Evolutionary conservation across 306 rosid genomes (phyloP).

Genomic region (Crotalaria pallida): DNA sequence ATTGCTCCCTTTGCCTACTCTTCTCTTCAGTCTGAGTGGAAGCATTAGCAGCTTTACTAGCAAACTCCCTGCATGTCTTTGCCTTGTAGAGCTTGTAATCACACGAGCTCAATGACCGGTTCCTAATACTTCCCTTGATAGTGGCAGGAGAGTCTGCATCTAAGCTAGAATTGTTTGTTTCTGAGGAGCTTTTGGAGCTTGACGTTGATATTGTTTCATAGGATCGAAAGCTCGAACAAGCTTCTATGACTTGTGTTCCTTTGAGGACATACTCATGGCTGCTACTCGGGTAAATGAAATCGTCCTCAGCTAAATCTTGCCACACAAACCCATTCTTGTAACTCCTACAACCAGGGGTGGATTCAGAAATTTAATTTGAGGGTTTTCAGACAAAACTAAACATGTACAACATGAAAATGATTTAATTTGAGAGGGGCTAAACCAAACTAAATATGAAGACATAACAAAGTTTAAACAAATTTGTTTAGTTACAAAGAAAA

Average conservation of each 20-base stretch:
- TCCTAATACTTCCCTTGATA: slow-evolving; percentile 25
- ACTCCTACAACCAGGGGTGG: slow-evolving; percentile 26
- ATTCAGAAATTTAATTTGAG: too few species aligned
- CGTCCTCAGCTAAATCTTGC: slow-evolving; percentile 62
- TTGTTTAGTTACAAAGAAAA: slow-evolving; percentile 21
- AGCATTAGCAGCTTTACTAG: slow-evolving; percentile 30
- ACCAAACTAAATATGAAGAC: too few species aligned
- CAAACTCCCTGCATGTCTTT: slow-evolving; percentile 19
- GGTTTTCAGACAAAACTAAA: too few species aligned
- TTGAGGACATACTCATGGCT: slow-evolving; percentile 61
- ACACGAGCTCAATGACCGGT: slow-evolving; percentile 23
- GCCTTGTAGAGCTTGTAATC: slow-evolving; percentile 39
- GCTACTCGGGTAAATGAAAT: slow-evolving; percentile 50
- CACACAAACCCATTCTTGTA: slow-evolving; percentile 64
- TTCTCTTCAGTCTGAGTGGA: slow-evolving; percentile 50
- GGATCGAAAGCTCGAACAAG: slow-evolving; percentile 37
- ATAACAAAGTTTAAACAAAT: background rate
- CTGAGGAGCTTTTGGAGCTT: slow-evolving; percentile 37
- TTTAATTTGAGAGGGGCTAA: too few species aligned
- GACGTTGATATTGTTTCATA: slow-evolving; percentile 41
- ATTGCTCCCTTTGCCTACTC: slow-evolving; percentile 23
- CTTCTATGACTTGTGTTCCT: slow-evolving; percentile 43
- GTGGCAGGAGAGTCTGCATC: slow-evolving; percentile 26
- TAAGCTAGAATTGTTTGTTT: slow-evolving; percentile 37
- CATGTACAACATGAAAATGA: too few species aligned